Percentiles rank a stretch among this genome's conserved stretches.
Conservation (phyloP, 129 eudicot genomes). For the Dittrichia graveolens region DNA sequence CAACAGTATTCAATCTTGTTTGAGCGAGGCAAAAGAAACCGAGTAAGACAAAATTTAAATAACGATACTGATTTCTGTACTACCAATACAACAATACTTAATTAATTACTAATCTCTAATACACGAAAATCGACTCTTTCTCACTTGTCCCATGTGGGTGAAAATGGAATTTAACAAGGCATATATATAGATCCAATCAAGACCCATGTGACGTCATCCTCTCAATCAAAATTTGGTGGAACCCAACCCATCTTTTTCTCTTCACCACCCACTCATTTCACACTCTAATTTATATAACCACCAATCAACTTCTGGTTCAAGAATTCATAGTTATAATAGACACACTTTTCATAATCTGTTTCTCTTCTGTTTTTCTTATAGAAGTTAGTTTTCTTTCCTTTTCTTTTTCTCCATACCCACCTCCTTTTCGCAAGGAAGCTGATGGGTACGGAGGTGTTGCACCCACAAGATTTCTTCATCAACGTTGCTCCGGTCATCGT, state of each 20-base stretch:
- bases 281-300: slow-evolving; percentile 28
- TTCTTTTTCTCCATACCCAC: slow-evolving; percentile 42
- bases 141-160: not conserved
- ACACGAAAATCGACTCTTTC: not conserved
- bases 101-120: too few relatives aligned
- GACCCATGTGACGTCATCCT: slow-evolving; percentile 21
- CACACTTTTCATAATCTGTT: slow-evolving; percentile 19
- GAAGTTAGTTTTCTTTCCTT: slow-evolving; percentile 16
- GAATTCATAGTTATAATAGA: slow-evolving; percentile 6
- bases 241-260: slow-evolving; percentile 37
- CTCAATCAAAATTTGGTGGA: slow-evolving; percentile 26
- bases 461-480: slow-evolving; percentile 37
- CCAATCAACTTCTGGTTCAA: slow-evolving; percentile 18
- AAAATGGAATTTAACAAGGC: not conserved
- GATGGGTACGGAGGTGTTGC: slow-evolving; percentile 51
- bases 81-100: too few relatives aligned
- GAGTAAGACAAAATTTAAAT: too few relatives aligned
- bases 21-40: too few relatives aligned
- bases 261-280: slow-evolving; percentile 23
- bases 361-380: slow-evolving; percentile 22
- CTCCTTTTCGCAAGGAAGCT: slow-evolving; percentile 42
- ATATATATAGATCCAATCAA: not conserved
- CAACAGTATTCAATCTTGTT: too few relatives aligned
- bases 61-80: too few relatives aligned
- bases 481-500: slow-evolving; percentile 30